Evolutionary conservation across 2,329 filamentous ascomycete species (phyloP).

Genomic region (Lomentospora prolificans): DNA sequence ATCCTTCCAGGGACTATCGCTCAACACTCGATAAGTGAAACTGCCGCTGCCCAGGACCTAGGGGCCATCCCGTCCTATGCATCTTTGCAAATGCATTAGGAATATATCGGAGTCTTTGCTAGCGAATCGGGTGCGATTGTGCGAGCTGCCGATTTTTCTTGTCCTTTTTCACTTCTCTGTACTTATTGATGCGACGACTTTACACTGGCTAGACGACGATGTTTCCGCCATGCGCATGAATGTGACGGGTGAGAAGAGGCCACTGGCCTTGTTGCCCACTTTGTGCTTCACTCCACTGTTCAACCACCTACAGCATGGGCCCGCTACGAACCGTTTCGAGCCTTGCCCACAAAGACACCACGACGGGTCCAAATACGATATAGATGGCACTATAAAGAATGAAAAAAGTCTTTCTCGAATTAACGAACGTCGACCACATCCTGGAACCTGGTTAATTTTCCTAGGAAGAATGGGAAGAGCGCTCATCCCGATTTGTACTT

Average conservation of each 20-base stretch:
- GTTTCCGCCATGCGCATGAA: background rate
- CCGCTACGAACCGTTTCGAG: no score
- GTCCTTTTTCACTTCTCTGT: background rate
- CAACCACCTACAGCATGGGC: background rate
- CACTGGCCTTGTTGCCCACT: no score
- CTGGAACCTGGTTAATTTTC: background rate
- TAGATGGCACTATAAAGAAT: background rate
- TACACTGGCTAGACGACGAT: background rate
- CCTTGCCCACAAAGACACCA: no score
- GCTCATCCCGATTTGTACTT: background rate
- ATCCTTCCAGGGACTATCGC: conserved; percentile 61
- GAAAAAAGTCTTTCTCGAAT: background rate
- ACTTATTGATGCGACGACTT: conserved; percentile 2
- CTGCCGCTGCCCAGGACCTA: background rate
- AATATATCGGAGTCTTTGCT: no score
- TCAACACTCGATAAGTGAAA: conserved; percentile 48
- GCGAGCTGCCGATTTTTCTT: background rate
- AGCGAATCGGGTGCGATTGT: no score
- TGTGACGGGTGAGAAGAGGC: background rate
- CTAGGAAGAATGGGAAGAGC: no score
- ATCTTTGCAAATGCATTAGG: no score
- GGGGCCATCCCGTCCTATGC: no score
- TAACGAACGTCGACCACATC: background rate
- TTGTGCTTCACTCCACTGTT: background rate
- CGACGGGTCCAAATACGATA: background rate